These are phyloP conservation scores for Puccinia triticina DNA, from an alignment of 1,284 basidiomycete species.

Conservation along the genomic window DNA sequence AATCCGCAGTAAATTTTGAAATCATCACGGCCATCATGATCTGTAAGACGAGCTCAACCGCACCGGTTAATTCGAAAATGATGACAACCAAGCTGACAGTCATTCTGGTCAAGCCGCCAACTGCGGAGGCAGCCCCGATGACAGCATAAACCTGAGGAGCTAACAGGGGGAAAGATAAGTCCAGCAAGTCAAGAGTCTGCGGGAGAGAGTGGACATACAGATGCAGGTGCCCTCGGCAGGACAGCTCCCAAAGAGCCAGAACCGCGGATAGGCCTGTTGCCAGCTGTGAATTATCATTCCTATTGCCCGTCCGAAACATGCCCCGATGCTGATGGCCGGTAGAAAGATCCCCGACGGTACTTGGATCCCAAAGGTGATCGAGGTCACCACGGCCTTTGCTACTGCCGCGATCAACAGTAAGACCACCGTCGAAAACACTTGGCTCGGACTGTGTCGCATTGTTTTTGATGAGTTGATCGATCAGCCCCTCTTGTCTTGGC, in stretches of 20 bases:
- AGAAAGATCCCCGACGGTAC: slow-evolving; percentile 70
- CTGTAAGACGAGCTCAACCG: slow-evolving; percentile 67
- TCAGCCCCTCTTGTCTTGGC: neutral
- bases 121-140: slow-evolving; percentile 76
- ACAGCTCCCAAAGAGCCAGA: slow-evolving; percentile 49
- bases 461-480: neutral
- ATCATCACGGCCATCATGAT: slow-evolving; percentile 78
- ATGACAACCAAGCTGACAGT: slow-evolving; percentile 70
- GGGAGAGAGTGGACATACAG: neutral
- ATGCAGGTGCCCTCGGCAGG: slow-evolving; percentile 49
- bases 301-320: slow-evolving; percentile 72
- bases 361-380: slow-evolving; percentile 59
- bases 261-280: slow-evolving; percentile 46
- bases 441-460: slow-evolving; percentile 35
- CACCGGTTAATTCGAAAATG: slow-evolving; percentile 67
- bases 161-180: slow-evolving; percentile 6
- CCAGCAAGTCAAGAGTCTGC: neutral
- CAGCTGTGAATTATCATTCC: slow-evolving; percentile 73
- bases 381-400: slow-evolving; percentile 58
- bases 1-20: slow-evolving; percentile 75
- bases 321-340: slow-evolving; percentile 66
- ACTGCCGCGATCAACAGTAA: slow-evolving; percentile 67
- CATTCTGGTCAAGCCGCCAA: slow-evolving; percentile 79
- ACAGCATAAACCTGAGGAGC: slow-evolving; percentile 79
- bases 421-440: slow-evolving; percentile 55